Evolutionary conservation across 164 flowering plant species (phyloP).

Genomic region (Saururus chinensis): DNA sequence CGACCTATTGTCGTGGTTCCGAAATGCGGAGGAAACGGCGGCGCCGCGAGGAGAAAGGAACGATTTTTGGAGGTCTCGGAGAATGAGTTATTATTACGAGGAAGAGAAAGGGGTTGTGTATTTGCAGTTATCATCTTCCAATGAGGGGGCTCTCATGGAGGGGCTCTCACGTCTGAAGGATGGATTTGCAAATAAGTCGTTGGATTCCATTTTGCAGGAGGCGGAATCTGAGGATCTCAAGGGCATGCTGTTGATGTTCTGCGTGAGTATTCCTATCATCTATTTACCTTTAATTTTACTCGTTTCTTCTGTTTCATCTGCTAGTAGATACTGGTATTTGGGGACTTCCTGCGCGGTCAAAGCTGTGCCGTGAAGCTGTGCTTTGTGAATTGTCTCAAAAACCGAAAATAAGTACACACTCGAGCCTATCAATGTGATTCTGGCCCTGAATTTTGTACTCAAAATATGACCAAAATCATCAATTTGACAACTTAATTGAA

Average conservation of each 20-base stretch:
- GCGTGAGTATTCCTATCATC: slow-evolving; percentile 33
- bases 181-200: slow-evolving; percentile 2
- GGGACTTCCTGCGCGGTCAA: background rate
- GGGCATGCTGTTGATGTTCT: slow-evolving; percentile 76
- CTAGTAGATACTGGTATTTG: too few species aligned
- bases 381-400: too few species aligned
- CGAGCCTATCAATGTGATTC: too few species aligned
- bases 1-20: slow-evolving; percentile 6
- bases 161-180: background rate
- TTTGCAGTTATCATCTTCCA: slow-evolving; percentile 35
- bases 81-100: slow-evolving; percentile 52
- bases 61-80: slow-evolving; percentile 17
- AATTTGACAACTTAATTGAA: too few species aligned
- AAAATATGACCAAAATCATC: too few species aligned
- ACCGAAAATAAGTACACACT: too few species aligned
- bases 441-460: too few species aligned
- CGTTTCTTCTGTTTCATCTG: too few species aligned
- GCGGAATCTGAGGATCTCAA: slow-evolving; percentile 58
- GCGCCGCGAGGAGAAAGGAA: slow-evolving; percentile 14
- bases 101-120: slow-evolving; percentile 59
- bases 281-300: background rate
- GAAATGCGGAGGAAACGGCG: slow-evolving; percentile 12
- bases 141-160: slow-evolving; percentile 20
- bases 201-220: slow-evolving; percentile 43
- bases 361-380: background rate